phyloP scores from a whole-genome alignment of 257 asterid species.

The Misopates orontium region DNA sequence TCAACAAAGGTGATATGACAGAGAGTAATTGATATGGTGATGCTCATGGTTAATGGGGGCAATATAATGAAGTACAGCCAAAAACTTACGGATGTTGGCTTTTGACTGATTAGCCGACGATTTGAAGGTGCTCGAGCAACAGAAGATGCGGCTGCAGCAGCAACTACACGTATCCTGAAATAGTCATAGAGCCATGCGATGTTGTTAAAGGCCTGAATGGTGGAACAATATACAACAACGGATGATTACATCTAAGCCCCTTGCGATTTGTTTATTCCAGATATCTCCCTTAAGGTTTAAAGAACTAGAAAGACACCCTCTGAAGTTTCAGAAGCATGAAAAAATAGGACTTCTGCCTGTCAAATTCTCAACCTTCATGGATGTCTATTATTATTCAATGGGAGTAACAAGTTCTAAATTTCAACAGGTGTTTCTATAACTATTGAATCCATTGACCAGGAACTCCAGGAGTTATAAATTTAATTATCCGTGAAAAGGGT shows the following conservation, averaged over 20 bases:
- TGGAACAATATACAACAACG: no score
- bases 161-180: constrained; percentile 90
- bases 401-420: no score
- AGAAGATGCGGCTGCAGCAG: constrained; percentile 94
- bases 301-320: background rate
- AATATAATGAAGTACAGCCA: background rate
- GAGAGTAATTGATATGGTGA: no score
- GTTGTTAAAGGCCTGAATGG: no score
- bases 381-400: no score
- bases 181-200: constrained; percentile 15
- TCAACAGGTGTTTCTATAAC: no score
- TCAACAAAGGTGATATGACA: constrained; percentile 1
- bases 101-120: constrained; percentile 45
- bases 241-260: background rate
- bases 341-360: no score
- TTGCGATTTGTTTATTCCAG: background rate
- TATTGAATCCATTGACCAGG: no score
- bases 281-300: background rate
- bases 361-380: no score
- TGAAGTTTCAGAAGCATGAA: no score
- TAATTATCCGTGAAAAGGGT: no score
- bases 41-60: background rate
- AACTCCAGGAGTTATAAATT: no score
- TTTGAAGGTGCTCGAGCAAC: constrained; percentile 81
- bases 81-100: constrained; percentile 46